Evolutionary conservation across 495 filamentous ascomycete genomes (phyloP), one percentile per base, ranked within the genome.

Genomic region (Jackrogersella minutella): DNA sequence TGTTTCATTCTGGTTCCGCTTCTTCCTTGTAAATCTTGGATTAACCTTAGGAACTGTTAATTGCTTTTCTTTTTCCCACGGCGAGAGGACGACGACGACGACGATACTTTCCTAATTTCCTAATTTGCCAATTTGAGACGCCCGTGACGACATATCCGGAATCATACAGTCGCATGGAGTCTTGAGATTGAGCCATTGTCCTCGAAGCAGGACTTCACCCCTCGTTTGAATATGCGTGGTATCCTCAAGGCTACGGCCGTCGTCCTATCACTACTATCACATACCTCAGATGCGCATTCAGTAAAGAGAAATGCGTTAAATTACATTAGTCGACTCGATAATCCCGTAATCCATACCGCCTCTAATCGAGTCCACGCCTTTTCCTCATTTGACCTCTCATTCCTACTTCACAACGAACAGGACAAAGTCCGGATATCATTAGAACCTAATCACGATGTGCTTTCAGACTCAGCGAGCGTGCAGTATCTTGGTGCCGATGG

Each of bases 391-490:
- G 90, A 95, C 70, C 77, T 98, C 64, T 86, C 85, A 26, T 97
- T 99, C 76, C 79, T 83, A 40, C 77, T 97, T 39, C 88, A 91
- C 67, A 80, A 85, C 63, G 81, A 84, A 39, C 76, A 81, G 58
- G 87, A 93, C 68, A 85, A 85, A 44, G 80, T 98, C 62, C 92
- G 91, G 66, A 85, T 99, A 41, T 82, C 85, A 47, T 85, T 98
- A 33, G 89, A 97, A 74, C 95, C 95, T 22, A 99, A 97, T 71
- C 87, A 96, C 77, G 92, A 97, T 77, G 90, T 98, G 53, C 80
- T 97, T 21, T 82, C 87, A 21, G 87, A 90, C 1, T 89, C 91
- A 71, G 91, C 93, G 1, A 86, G 79, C 43, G 77, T 99, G 3
- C 81, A 87, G 44, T 90, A 93, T 72, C 73, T 97, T 14, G 85